Evolutionary conservation across 164 flowering plant genomes (phyloP), one percentile per base, ranked within the genome.

Genomic region (Magnolia officinalis): DNA sequence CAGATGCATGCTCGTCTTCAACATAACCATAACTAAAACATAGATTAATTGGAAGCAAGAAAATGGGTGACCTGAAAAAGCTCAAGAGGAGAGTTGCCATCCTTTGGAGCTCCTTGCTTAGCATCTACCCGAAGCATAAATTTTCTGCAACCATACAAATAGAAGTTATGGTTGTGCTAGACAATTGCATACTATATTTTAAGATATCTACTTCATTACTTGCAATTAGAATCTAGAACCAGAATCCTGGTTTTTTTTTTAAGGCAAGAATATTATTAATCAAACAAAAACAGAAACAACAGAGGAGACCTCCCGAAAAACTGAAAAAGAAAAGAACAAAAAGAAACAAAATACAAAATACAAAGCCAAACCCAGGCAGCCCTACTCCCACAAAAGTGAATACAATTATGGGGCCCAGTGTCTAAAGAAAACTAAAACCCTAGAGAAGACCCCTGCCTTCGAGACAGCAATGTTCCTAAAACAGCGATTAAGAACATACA

Each of bases 71-170:
- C 99, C 93, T 90, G 93, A 77, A 96, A 92, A 76, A 89, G 91
- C 86, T 96, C 99, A 84, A 96, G 89, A 73, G 92, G 87, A 78
- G 97, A 91, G 81, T 82, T 87, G 58, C 99, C 99, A 83, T 94
- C 98, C 81, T 88, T 96, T 61, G 99, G 97, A 78, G 93, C 90
- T 78, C 98, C 99, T 77, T 96, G 99, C 84, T 89, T 91, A 80
- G 99, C 90, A 90, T 92, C 97, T 23, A 96, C 97, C 23, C 92
- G 92, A 72, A 96, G 94, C 99, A 96, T 96, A 76, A 94, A 91
- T 77, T 92, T 91, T 87, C 99, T 96, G 92, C 82, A 88, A 52
- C 73, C 75, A 83, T 37, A 29, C 31, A 49, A 9, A 73, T 31
- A 63, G 50, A 18, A 29, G 20, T 68, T 14, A 68, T 68, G 50